Base-by-base conservation (phyloP, 1,139 yeast genomes). In the Candida albicans region DNA sequence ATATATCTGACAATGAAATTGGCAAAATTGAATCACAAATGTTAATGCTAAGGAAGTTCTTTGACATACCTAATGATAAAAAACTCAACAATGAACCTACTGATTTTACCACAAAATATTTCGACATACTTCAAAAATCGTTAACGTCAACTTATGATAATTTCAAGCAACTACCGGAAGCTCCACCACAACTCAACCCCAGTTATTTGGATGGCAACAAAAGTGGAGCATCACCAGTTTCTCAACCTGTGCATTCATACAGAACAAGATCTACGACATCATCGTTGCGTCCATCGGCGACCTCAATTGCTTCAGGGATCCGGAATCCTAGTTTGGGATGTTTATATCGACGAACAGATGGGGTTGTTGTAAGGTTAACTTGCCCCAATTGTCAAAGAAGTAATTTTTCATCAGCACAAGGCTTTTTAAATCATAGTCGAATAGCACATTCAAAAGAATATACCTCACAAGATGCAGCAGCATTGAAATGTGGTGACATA, bases 401-500 rank as follows among this genome's bases (percentile, higher is more conserved):
- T 41, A 86, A 85, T 50, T 87, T 87, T 57, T 81, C 87, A 7
- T 80, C 87, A 11, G 88, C 90, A 0, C 95, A 87, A 58, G 95
- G 95, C 22, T 85, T 87, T 50, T 72, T 86, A 34, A 87, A 85
- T 58, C 95, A 87, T 58, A 78, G 86, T 49, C 67, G 95, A 49
- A 76, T 84, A 25, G 87, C 91, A 3, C 95, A 87, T 58, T 68
- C 80, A n/a, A 78, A 77, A 46, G 89, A 84, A 48, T 85, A 79
- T 52, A 76, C 84, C 5, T 81, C 86, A 7, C 93, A 85, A 55
- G 91, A 85, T 51, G 78, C 84, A 10, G 91, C 95, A 1, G 90
- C 91, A 0, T 64, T 82, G 46, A 73, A 70, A 33, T 87, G 93
- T 60, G 93, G 91, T 24, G 77, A 73, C 32, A 69, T 81, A 0